Conservation (phyloP, 352 stramenopile species). For the Phytophthora aleatoria region DNA sequence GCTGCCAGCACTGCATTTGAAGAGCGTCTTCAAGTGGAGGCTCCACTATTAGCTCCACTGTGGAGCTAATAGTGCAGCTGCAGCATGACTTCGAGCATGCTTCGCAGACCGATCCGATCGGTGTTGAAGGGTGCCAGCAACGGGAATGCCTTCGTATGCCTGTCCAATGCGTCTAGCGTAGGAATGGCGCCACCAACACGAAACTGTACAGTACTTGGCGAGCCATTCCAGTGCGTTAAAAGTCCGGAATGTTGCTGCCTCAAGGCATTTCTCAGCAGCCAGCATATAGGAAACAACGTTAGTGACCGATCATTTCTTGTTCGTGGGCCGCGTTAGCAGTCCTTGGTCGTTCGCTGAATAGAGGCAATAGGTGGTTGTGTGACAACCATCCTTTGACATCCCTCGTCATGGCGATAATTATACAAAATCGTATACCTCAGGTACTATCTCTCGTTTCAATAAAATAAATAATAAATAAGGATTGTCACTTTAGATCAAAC, state of each 20-base stretch:
- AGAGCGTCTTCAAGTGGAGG: no score
- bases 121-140: slow-evolving; percentile 28
- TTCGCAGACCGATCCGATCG: slow-evolving; percentile 9
- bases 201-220: slow-evolving; percentile 3
- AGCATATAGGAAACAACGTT: slow-evolving; percentile 2
- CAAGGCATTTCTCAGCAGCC: slow-evolving; percentile 29
- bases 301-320: neutral
- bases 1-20: neutral
- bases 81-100: slow-evolving; percentile 6
- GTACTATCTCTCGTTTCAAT: neutral
- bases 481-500: neutral
- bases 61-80: slow-evolving; percentile 4
- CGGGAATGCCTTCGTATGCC: slow-evolving; percentile 15
- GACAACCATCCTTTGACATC: slow-evolving; percentile 22
- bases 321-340: slow-evolving; percentile 4
- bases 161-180: slow-evolving; percentile 11
- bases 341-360: slow-evolving; percentile 2
- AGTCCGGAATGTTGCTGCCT: slow-evolving; percentile 15
- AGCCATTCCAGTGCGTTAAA: slow-evolving; percentile 22
- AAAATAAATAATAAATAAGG: neutral
- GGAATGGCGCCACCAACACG: slow-evolving; percentile 14
- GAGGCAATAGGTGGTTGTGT: neutral
- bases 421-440: neutral
- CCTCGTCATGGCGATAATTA: slow-evolving; percentile 12
- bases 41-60: no score